These are phyloP conservation scores for Orbilia oligospora DNA, from an alignment of 2,329 filamentous ascomycete species.

Conservation along the genomic window DNA sequence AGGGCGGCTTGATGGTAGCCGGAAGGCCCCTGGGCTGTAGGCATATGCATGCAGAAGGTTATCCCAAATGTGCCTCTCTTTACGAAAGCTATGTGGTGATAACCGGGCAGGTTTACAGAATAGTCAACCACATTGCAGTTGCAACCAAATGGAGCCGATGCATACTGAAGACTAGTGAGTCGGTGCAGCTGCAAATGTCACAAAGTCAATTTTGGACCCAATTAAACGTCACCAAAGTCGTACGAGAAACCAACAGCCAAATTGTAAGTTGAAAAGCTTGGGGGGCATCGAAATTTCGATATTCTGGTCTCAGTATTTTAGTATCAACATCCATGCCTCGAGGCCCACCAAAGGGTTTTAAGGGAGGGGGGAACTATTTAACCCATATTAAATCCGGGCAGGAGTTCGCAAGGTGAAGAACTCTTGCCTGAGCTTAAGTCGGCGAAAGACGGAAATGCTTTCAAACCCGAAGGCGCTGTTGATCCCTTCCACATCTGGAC, in stretches of 20 bases:
- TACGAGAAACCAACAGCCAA: slow-evolving; percentile 5
- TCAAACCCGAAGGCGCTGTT: slow-evolving; percentile 25
- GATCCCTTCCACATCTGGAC: slow-evolving; percentile 45
- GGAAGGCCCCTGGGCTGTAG: slow-evolving; percentile 34
- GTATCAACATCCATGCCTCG: not conserved
- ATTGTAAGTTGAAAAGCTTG: not conserved
- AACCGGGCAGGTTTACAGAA: slow-evolving; percentile 2
- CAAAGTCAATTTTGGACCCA: not conserved
- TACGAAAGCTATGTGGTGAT: slow-evolving; percentile 9
- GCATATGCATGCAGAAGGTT: slow-evolving; percentile 4
- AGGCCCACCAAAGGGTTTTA: slow-evolving; percentile 1
- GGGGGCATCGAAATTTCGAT: not conserved
- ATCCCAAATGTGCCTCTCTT: not conserved
- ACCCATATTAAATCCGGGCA: slow-evolving; percentile 26
- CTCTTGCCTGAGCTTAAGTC: slow-evolving; percentile 30
- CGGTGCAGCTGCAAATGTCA: slow-evolving; percentile 8
- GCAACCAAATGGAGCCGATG: slow-evolving; percentile 6
- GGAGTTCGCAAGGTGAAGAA: slow-evolving; percentile 41
- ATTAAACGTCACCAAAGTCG: slow-evolving; percentile 24
- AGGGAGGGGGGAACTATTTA: slow-evolving; percentile 4
- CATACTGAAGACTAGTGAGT: not conserved
- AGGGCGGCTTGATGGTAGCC: slow-evolving; percentile 40
- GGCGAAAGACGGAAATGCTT: slow-evolving; percentile 56
- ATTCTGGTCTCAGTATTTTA: not conserved
- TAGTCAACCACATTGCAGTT: slow-evolving; percentile 3